Conservation (phyloP, 2,329 filamentous ascomycete genomes). For the Penicillium sp. region DNA sequence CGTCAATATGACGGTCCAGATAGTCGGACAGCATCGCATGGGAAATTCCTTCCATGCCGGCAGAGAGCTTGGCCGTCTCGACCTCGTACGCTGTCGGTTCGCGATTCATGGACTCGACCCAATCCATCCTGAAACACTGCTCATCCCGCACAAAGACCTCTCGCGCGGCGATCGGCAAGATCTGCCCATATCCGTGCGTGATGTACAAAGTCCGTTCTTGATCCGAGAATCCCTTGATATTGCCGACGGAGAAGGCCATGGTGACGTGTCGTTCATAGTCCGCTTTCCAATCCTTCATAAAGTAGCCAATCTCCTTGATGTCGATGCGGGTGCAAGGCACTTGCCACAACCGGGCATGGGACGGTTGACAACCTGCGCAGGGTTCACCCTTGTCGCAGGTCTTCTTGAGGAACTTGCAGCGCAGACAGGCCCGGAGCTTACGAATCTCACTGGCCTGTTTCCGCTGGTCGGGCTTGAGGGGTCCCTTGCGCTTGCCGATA, state of each 20-base stretch:
- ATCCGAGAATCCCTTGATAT: slow-evolving; percentile 77
- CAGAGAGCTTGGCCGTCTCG: slow-evolving; percentile 80
- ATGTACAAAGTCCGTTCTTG: slow-evolving; percentile 71
- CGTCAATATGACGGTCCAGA: slow-evolving; percentile 89
- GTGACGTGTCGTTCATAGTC: slow-evolving; percentile 89
- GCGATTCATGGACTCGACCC: slow-evolving; percentile 75
- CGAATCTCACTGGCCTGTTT: slow-evolving; percentile 96
- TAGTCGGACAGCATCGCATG: slow-evolving; percentile 79
- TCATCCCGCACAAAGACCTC: slow-evolving; percentile 91
- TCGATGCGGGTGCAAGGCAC: slow-evolving; percentile 96
- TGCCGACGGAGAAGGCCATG: slow-evolving; percentile 82
- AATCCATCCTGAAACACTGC: slow-evolving; percentile 87
- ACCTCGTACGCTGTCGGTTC: slow-evolving; percentile 77
- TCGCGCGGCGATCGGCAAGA: slow-evolving; percentile 84
- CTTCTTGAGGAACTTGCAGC: slow-evolving; percentile 99
- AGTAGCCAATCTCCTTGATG: slow-evolving; percentile 97
- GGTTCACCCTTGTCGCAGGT: slow-evolving; percentile 97
- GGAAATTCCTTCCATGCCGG: slow-evolving; percentile 82
- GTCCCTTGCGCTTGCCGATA: slow-evolving; percentile 82
- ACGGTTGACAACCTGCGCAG: slow-evolving; percentile 90
- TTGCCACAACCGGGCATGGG: slow-evolving; percentile 92
- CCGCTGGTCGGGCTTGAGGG: slow-evolving; percentile 84
- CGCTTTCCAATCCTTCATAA: slow-evolving; percentile 99
- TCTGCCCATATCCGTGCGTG: slow-evolving; percentile 92
- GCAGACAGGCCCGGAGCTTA: slow-evolving; percentile 85